A percentile compares a stretch with the other conserved stretches of the same genome.
These are phyloP conservation scores for Barnettozyma californica DNA, from an alignment of 805 yeast genomes.

Conservation along the genomic window DNA sequence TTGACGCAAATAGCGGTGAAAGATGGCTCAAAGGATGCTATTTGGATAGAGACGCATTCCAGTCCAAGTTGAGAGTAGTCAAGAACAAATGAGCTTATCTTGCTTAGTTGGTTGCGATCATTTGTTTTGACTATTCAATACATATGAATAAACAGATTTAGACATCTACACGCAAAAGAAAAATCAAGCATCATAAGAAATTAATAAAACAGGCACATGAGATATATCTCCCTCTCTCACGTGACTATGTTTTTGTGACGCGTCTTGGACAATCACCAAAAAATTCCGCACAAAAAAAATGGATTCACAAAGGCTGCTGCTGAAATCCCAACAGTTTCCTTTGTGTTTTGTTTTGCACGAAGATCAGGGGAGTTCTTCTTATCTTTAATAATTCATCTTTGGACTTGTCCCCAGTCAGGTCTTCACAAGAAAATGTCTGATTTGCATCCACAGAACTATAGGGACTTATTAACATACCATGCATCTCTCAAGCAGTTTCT, in stretches of 20 bases:
- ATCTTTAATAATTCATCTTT: neutral
- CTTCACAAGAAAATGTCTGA: slow-evolving; percentile 12
- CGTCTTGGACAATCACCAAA: neutral
- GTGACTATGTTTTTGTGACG: neutral
- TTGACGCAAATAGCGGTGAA: slow-evolving; percentile 40
- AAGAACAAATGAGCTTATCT: slow-evolving; percentile 10
- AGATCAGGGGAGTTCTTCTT: neutral
- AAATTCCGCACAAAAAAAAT: neutral
- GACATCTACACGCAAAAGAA: no score
- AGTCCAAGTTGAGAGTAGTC: slow-evolving; percentile 48
- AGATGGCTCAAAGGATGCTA: slow-evolving; percentile 78
- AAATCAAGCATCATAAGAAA: no score
- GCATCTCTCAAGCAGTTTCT: slow-evolving; percentile 22
- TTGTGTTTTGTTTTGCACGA: neutral
- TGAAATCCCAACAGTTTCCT: neutral
- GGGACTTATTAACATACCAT: slow-evolving; percentile 19
- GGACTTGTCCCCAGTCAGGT: neutral
- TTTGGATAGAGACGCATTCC: slow-evolving; percentile 63
- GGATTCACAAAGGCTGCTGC: neutral
- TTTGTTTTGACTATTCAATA: no score
- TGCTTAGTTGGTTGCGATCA: no score
- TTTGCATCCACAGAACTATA: slow-evolving; percentile 13
- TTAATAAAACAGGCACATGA: no score
- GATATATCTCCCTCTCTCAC: neutral
- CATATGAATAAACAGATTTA: no score